Percentiles rank a stretch among this genome's conserved stretches.
Conservation (phyloP, 2,329 filamentous ascomycete genomes). For the Aspergillus sp. region DNA sequence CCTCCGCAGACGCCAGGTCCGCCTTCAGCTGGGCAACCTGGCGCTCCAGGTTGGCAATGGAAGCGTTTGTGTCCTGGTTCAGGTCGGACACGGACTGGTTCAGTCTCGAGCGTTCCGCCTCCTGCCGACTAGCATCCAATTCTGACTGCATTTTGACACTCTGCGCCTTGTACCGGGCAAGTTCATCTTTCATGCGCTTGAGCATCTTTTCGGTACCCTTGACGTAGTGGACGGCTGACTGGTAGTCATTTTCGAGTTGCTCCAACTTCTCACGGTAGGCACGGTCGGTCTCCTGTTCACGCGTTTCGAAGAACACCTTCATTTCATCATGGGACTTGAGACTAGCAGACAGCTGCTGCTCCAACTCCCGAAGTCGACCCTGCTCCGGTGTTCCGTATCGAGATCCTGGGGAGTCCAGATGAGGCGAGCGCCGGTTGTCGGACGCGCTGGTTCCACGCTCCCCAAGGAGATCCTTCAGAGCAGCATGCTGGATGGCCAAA, state of each 20-base stretch:
- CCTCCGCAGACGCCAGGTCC: conserved; percentile 60
- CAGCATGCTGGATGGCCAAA: conserved; percentile 82
- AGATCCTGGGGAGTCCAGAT: conserved; percentile 65
- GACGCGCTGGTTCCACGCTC: conserved; percentile 82
- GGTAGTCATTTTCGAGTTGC: conserved; percentile 93
- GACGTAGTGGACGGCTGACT: conserved; percentile 95
- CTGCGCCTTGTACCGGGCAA: conserved; percentile 83
- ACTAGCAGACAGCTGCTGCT: conserved; percentile 74
- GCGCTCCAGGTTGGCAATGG: conserved; percentile 61
- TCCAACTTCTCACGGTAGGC: conserved; percentile 88
- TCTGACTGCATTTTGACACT: conserved; percentile 78
- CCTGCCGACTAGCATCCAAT: conserved; percentile 61
- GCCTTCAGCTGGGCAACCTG: conserved; percentile 62
- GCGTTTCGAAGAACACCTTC: conserved; percentile 66
- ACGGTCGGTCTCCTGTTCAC: conserved; percentile 79
- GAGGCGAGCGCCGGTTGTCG: conserved; percentile 60
- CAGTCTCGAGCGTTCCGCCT: conserved; percentile 63
- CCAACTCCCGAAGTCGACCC: conserved; percentile 71
- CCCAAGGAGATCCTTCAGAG: conserved; percentile 82
- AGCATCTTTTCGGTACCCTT: conserved; percentile 99
- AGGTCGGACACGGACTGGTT: conserved; percentile 62
- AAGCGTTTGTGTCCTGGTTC: conserved; percentile 61
- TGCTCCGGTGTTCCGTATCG: conserved; percentile 73
- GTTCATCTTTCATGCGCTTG: conserved; percentile 94
- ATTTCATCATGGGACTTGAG: conserved; percentile 79